phyloP scores from a whole-genome alignment of 1,284 basidiomycete species.

The Moesziomyces parantarcticus region DNA sequence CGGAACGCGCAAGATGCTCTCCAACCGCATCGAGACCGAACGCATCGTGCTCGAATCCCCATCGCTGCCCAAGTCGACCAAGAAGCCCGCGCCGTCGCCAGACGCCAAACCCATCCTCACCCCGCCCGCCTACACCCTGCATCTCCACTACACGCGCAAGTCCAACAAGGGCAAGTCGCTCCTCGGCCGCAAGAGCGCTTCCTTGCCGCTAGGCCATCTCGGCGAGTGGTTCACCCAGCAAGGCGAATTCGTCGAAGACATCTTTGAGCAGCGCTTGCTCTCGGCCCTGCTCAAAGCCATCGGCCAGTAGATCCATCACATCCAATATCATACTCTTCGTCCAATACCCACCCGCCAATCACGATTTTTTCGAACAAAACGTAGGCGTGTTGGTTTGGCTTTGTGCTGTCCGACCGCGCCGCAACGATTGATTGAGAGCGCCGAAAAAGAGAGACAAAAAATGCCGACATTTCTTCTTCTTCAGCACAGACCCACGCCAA shows the following conservation, averaged over 20 bases:
- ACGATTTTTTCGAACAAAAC: too few relatives aligned
- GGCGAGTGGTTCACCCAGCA: constrained; percentile 66
- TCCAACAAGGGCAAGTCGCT: constrained; percentile 47
- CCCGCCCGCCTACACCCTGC: constrained; percentile 58
- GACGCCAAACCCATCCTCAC: constrained; percentile 47
- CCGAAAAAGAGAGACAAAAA: too few relatives aligned
- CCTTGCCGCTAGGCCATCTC: constrained; percentile 56
- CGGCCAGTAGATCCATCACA: constrained; percentile 22
- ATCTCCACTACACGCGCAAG: constrained; percentile 53
- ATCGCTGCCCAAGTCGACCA: constrained; percentile 41
- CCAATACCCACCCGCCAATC: constrained; percentile 4
- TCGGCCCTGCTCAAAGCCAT: constrained; percentile 52
- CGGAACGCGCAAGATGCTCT: constrained; percentile 54
- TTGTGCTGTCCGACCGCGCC: too few relatives aligned
- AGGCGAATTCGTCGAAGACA: constrained; percentile 60
- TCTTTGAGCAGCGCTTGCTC: constrained; percentile 58
- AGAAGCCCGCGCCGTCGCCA: constrained; percentile 16
- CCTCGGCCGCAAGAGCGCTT: constrained; percentile 33
- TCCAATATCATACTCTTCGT: not conserved
- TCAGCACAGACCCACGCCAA: too few relatives aligned
- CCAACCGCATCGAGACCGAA: constrained; percentile 55
- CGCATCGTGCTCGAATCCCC: constrained; percentile 51
- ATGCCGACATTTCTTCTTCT: too few relatives aligned
- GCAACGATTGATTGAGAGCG: too few relatives aligned
- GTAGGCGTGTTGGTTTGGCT: too few relatives aligned